Evolutionary conservation across 306 rosid genomes (phyloP), one percentile per base, ranked within the genome.

Genomic region (Cicer arietinum): DNA sequence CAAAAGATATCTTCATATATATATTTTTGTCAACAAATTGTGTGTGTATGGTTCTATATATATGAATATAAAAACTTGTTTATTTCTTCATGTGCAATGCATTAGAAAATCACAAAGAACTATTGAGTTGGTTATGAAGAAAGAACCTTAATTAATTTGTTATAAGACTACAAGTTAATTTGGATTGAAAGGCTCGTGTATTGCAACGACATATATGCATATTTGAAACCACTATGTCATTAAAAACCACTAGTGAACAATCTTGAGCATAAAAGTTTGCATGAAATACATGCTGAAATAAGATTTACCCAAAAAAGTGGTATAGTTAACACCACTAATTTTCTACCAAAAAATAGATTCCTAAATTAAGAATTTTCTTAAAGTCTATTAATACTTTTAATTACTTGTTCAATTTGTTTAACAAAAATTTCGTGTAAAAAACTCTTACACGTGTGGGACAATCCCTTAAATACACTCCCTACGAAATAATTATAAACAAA

Each of bases 221-320:
- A 61, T 16, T 7, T 52, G 51, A 79, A 70, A 42, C 17, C 10
- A 78, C 81, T 16, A 8, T 25, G 37, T 18, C 44, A 37, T 16
- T 4, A 25, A 46, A 63, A 37, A 42, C 7, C 52, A 66, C 47
- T 54, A 25, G 54, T 25, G 73, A 43, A 52, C 40, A 65, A 64
- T 72, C 16, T 42, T 64, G 69, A 53, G 20, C 68, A 44, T 40
- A 7, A 57, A 76, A 68, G 52, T 67, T 74, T 67, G 67, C 59
- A 16, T 42, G 18, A 68, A 68, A 67, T 75, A 72, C 77, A 68
- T 59, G 80, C 73, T 75, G 10, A 48, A 41, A 41, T 16, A 48
- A 40, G 66, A 42, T 67, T 74, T 51, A 41, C 52, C 80, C 12
- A 50, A 80, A 66, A 58, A 22, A 41, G 13, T 67, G 71, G 66